Evolutionary conservation across 768 basidiomycete genomes (phyloP).

Genomic region (Phlebiopsis flavidoalba): DNA sequence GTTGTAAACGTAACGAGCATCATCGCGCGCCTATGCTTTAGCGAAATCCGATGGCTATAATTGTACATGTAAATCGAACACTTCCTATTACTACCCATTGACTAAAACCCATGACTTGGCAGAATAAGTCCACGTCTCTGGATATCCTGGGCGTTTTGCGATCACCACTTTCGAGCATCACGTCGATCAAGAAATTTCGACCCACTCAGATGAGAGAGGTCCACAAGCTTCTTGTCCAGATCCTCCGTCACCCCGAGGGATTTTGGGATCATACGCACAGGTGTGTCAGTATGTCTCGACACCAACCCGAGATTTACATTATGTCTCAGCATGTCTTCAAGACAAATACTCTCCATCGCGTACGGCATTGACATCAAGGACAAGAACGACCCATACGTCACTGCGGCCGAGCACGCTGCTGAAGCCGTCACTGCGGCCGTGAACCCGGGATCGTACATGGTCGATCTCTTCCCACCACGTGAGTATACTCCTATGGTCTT

Average conservation of each 20-base stretch:
- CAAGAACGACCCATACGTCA: constrained; percentile 13
- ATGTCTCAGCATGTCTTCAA: constrained; percentile 8
- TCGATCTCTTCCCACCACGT: constrained; percentile 10
- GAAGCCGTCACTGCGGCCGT: neutral
- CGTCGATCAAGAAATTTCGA: neutral
- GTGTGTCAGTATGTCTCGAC: no score
- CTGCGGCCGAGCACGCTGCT: constrained; percentile 4
- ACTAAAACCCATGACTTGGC: no score
- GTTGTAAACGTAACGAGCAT: no score
- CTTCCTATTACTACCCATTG: no score
- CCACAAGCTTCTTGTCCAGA: neutral
- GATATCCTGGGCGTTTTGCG: no score
- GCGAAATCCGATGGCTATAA: no score
- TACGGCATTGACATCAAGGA: constrained; percentile 14
- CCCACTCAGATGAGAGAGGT: neutral
- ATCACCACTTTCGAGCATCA: no score
- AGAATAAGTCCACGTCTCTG: no score
- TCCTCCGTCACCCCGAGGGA: neutral
- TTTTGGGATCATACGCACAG: neutral
- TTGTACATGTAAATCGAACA: no score
- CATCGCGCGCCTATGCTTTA: no score
- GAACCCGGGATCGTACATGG: constrained; percentile 11
- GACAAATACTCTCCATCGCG: constrained; percentile 8
- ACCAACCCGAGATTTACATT: no score
- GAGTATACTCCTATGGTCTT: neutral